phyloP scores from a whole-genome alignment of 805 yeast species.

The Saccharomycopsis capsularis region DNA sequence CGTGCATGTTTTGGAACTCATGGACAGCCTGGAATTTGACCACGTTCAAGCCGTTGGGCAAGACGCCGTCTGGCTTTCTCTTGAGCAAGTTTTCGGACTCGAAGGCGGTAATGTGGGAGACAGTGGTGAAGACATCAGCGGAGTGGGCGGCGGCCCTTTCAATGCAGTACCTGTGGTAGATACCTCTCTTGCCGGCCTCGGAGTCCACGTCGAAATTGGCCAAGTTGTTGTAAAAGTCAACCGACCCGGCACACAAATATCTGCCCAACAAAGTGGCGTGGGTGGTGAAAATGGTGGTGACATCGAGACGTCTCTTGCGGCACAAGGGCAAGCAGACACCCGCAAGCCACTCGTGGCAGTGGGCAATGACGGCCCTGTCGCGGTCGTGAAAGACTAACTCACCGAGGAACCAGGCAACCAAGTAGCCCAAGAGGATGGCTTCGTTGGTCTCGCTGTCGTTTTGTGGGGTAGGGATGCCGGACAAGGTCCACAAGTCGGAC shows the following conservation, averaged over 20 bases:
- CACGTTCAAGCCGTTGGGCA: conserved; percentile 94
- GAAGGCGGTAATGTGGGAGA: conserved; percentile 93
- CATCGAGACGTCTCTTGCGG: conserved; percentile 84
- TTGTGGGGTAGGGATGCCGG: conserved; percentile 91
- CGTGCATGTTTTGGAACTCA: conserved; percentile 95
- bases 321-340: conserved; percentile 93
- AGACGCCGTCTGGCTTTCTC: conserved; percentile 95
- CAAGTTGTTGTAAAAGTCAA: conserved; percentile 90
- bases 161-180: conserved; percentile 92
- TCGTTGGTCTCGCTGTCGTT: conserved; percentile 85
- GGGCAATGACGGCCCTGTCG: conserved; percentile 84
- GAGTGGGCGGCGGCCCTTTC: conserved; percentile 95
- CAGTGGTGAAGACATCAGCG: conserved; percentile 96
- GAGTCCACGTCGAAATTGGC: conserved; percentile 90
- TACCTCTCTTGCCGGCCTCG: conserved; percentile 97
- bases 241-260: conserved; percentile 92
- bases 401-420: conserved; percentile 96
- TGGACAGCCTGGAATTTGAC: conserved; percentile 96
- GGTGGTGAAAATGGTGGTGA: conserved; percentile 92
- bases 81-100: conserved; percentile 90
- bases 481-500: conserved; percentile 81
- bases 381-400: conserved; percentile 81
- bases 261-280: conserved; percentile 96
- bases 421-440: conserved; percentile 85
- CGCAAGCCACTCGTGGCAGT: conserved; percentile 97